A percentile compares a stretch with the other conserved stretches of the same genome.
These are phyloP conservation scores for Daedalea quercina DNA, from an alignment of 768 basidiomycete genomes.

Conservation along the genomic window DNA sequence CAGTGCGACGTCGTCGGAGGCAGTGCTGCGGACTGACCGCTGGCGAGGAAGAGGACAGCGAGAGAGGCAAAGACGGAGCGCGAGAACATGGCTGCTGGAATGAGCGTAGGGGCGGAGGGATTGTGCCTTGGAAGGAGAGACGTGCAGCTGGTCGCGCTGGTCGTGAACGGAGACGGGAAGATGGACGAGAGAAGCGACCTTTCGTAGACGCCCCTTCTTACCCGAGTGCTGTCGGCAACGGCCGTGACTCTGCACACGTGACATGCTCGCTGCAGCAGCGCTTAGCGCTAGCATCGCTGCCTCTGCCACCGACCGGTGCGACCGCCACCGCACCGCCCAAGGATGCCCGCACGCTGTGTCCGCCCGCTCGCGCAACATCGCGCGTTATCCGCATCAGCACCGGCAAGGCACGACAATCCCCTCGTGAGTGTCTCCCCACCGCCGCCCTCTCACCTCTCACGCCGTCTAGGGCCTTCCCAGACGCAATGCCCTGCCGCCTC, in stretches of 20 bases:
- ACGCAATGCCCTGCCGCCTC: slow-evolving; percentile 27
- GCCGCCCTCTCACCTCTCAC: slow-evolving; percentile 7
- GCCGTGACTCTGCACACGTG: neutral
- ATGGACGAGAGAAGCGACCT: slow-evolving; percentile 4
- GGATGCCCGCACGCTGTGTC: no score
- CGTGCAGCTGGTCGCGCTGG: slow-evolving; percentile 8
- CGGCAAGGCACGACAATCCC: slow-evolving; percentile 46
- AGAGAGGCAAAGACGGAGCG: slow-evolving; percentile 31
- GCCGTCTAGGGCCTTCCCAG: slow-evolving; percentile 9
- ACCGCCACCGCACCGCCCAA: neutral
- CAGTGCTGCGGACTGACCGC: slow-evolving; percentile 26
- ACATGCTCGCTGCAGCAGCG: no score
- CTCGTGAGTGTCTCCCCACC: slow-evolving; percentile 31
- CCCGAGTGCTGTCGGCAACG: neutral
- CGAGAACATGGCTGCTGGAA: slow-evolving; percentile 30
- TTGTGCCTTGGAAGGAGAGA: slow-evolving; percentile 11
- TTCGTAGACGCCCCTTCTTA: neutral
- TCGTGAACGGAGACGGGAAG: slow-evolving; percentile 18
- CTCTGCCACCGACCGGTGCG: neutral
- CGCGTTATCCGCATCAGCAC: neutral
- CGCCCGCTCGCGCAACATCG: neutral
- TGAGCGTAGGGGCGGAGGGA: slow-evolving; percentile 17
- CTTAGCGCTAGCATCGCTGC: no score
- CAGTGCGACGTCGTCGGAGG: neutral
- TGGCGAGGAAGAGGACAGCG: slow-evolving; percentile 39